Conservation (phyloP, 352 stramenopile species). For the Blastocystis sp. region DNA sequence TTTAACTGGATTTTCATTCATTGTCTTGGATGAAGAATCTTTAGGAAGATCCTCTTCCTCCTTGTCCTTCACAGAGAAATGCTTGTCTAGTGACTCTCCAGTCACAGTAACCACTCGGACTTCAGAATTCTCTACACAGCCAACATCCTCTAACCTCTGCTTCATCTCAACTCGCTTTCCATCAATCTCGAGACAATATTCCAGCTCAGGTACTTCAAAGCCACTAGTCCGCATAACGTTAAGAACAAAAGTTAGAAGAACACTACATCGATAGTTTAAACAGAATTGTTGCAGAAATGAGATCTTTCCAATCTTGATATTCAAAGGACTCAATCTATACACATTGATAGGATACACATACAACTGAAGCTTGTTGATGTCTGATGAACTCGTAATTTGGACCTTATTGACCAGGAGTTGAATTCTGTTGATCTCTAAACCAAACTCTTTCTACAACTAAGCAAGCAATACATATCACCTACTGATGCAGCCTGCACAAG, state of each 20-base stretch:
- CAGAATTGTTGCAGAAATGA: slow-evolving; percentile 6
- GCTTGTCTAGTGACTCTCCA: neutral
- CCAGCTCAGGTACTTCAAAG: slow-evolving; percentile 19
- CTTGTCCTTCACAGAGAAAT: neutral
- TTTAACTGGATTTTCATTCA: neutral
- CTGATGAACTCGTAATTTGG: neutral
- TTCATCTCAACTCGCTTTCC: slow-evolving; percentile 23
- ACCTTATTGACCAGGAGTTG: slow-evolving; percentile 39
- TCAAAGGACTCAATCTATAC: slow-evolving; percentile 9
- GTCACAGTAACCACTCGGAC: neutral
- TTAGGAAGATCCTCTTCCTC: slow-evolving; percentile 16
- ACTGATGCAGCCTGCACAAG: neutral
- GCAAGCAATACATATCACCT: neutral
- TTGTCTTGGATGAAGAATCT: neutral
- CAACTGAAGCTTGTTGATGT: neutral
- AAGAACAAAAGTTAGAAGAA: neutral
- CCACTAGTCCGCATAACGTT: neutral
- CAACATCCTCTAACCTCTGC: slow-evolving; percentile 29
- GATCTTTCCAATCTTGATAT: slow-evolving; percentile 6
- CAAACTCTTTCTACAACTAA: slow-evolving; percentile 27
- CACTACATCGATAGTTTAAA: neutral
- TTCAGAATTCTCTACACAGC: neutral
- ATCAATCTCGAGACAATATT: slow-evolving; percentile 47
- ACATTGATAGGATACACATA: slow-evolving; percentile 14
- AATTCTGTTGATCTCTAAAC: neutral